Base-by-base conservation (phyloP, 1,139 yeast genomes). In the Sugiyamaella grinbergsii region DNA sequence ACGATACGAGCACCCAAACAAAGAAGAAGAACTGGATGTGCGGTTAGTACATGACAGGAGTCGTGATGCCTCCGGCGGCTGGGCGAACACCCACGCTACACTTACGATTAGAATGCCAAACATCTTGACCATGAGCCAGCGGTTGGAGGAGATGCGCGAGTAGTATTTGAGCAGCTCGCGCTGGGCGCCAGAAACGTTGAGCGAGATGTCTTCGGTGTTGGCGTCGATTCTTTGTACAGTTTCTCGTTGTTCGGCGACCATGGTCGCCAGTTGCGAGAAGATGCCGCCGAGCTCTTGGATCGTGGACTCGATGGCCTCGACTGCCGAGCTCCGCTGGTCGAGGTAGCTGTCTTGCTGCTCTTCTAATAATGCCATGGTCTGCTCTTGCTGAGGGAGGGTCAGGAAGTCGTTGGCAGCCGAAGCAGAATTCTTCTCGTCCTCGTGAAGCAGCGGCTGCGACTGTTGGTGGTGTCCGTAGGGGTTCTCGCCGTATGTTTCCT, bases 221-320 rank as follows among this genome's bases (percentile, higher is more conserved):
- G 85, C 90, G 69, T 94, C 98, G 57, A 93, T 93, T 64, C 98
- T 77, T 68, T 93, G 98, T 52, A 93, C 93, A 23, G 85, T 87
- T 63, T 93, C 98, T 39, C 98, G 94, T 70, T 93, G 99, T 68
- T 94, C 98, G 55, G 89, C 91, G 10, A 93, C 97, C 98, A 93
- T 91, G 1, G 95, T 86, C 2, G 98, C 96, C 62, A 93, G 76
- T 69, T 93, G 98, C 61, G 88, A 94, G 71, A 94, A 93, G 58
- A 93, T 77, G 51, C 88, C 87, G 26, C 99, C 99, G 40, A 93
- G 95, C 69, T 93, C 98, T 64, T 91, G 94, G 55, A 93, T 93
- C 0, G 98, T 93, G 20, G 91, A 80, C 66, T 93, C 99, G 48
- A 93, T 93, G 1, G 96, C 89, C 66, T 93, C 98, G 44, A 93